These are phyloP conservation scores for Glutinoglossum americanum DNA, from an alignment of 495 filamentous ascomycete genomes.

Conservation along the genomic window DNA sequence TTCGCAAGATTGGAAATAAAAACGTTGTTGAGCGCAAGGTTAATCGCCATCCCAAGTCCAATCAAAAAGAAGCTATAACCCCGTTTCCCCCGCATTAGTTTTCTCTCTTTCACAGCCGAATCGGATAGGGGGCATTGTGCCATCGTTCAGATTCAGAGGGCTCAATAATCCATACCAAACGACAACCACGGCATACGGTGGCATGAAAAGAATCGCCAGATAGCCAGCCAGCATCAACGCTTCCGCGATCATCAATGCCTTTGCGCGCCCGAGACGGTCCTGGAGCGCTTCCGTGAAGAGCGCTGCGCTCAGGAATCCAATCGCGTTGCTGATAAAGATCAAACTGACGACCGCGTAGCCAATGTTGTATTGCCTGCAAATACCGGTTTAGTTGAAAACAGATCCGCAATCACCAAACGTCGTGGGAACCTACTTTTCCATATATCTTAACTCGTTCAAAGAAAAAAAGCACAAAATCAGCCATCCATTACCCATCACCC, in stretches of 20 bases:
- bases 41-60: constrained; percentile 3
- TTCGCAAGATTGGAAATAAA: constrained; percentile 38
- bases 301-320: constrained; percentile 55
- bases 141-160: not conserved
- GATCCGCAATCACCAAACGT: not conserved
- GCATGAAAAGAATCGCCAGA: constrained; percentile 37
- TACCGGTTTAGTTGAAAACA: not conserved
- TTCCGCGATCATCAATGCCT: constrained; percentile 34
- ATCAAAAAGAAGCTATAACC: not conserved
- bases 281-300: constrained; percentile 37
- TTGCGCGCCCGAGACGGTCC: constrained; percentile 36
- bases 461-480: not conserved
- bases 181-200: constrained; percentile 47
- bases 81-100: not conserved
- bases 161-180: constrained; percentile 6
- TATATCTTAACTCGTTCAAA: not conserved
- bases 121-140: not conserved
- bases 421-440: constrained; percentile 1
- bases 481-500: no score
- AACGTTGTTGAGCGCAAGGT: constrained; percentile 22
- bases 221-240: constrained; percentile 29
- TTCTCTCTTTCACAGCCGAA: no score
- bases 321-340: constrained; percentile 58
- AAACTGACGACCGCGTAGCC: constrained; percentile 55
- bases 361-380: constrained; percentile 32